Conservation (phyloP, 495 filamentous ascomycete species). For the Elasticomyces elasticus region DNA sequence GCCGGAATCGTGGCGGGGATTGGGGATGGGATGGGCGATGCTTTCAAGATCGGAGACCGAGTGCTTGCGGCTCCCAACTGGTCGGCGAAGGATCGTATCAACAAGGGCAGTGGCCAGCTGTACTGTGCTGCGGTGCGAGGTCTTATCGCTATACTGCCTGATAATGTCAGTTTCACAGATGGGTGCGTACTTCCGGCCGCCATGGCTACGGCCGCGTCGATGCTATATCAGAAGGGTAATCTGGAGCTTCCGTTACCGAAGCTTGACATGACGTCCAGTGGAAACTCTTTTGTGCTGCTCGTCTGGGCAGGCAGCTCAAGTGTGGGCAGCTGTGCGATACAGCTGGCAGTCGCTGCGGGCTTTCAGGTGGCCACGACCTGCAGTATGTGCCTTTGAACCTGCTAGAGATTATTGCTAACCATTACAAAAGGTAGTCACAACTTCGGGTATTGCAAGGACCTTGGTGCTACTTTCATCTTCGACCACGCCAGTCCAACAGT, state of each 20-base stretch:
- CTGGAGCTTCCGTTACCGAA: slow-evolving; percentile 19
- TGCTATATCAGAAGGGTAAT: slow-evolving; percentile 16
- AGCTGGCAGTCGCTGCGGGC: slow-evolving; percentile 22
- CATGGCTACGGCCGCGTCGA: slow-evolving; percentile 20
- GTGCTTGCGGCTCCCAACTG: slow-evolving; percentile 26
- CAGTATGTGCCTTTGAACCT: background rate
- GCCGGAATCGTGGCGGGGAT: slow-evolving; percentile 43
- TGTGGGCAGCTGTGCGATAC: slow-evolving; percentile 25
- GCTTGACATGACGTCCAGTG: background rate
- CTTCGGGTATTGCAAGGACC: background rate
- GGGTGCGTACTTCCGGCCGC: slow-evolving; percentile 21
- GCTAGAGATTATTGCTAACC: background rate
- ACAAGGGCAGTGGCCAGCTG: slow-evolving; percentile 19
- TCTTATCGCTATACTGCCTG: slow-evolving; percentile 15
- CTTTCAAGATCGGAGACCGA: slow-evolving; percentile 40
- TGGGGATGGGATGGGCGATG: slow-evolving; percentile 36
- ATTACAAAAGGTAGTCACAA: background rate
- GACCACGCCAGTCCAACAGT: slow-evolving; percentile 18
- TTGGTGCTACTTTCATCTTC: slow-evolving; percentile 11
- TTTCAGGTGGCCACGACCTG: slow-evolving; percentile 23
- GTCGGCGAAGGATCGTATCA: background rate
- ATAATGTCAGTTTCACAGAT: slow-evolving; percentile 11
- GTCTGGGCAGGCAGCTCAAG: slow-evolving; percentile 27
- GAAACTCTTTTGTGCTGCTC: slow-evolving; percentile 10
- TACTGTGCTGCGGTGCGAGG: slow-evolving; percentile 6